Percentiles rank a stretch among this genome's conserved stretches.
phyloP scores from a whole-genome alignment of 805 yeast species.

The Komagataella pseudopastoris region DNA sequence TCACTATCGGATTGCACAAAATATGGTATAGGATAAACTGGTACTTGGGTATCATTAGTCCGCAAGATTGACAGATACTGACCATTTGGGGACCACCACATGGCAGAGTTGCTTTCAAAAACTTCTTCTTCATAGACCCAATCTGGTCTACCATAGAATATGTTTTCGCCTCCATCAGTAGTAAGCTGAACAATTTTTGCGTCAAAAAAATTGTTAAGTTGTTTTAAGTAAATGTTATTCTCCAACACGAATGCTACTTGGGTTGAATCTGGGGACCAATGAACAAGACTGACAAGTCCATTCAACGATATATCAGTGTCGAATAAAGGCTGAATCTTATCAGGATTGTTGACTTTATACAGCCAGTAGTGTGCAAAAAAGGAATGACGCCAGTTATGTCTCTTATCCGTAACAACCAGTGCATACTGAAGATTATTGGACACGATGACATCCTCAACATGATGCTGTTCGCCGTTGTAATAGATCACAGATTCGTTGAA shows the following conservation, averaged over 20 bases:
- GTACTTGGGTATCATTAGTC: conserved; percentile 64
- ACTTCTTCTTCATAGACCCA: conserved; percentile 96
- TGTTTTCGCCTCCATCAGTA: conserved; percentile 49
- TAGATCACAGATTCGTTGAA: conserved; percentile 35
- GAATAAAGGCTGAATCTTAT: conserved; percentile 11
- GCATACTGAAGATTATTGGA: conserved; percentile 55
- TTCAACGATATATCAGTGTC: conserved; percentile 12
- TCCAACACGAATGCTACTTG: conserved; percentile 53
- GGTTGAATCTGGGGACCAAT: conserved; percentile 65
- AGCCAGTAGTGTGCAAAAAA: conserved; percentile 42
- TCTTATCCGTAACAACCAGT: conserved; percentile 44
- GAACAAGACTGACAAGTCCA: conserved; percentile 28
- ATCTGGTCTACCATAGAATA: conserved; percentile 83
- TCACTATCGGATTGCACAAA: conserved; percentile 39
- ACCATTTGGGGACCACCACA: conserved; percentile 85
- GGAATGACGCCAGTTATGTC: conserved; percentile 58
- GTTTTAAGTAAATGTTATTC: conserved; percentile 54
- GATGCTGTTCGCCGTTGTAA: conserved; percentile 23
- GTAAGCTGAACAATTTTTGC: conserved; percentile 37
- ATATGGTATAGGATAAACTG: conserved; percentile 62
- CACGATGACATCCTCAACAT: conserved; percentile 41
- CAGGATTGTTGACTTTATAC: conserved; percentile 2
- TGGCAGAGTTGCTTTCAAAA: conserved; percentile 47
- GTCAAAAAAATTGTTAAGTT: conserved; percentile 11
- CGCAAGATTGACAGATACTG: conserved; percentile 48